phyloP scores from a whole-genome alignment of 2,329 filamentous ascomycete genomes.

The Penicillium sp. region DNA sequence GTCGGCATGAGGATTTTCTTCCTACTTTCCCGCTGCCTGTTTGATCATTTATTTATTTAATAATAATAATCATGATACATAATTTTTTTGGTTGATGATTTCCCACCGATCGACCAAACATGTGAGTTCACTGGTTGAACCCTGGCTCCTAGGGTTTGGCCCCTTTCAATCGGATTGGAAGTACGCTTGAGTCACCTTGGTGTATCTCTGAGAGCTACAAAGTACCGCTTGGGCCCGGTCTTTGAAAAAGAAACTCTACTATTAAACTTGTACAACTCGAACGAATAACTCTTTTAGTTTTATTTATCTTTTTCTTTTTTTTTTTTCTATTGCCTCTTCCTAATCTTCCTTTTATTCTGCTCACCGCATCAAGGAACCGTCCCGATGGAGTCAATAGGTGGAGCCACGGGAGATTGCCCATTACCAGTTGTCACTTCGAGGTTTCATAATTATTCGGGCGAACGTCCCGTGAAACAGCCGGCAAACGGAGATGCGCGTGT shows the following conservation, averaged over 20 bases:
- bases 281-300: too few species aligned
- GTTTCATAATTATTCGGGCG: constrained; percentile 27
- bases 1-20: background rate
- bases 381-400: constrained; percentile 27
- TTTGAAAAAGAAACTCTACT: background rate
- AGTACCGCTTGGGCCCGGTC: background rate
- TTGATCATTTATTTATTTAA: constrained; percentile 8
- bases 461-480: constrained; percentile 14
- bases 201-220: background rate
- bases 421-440: constrained; percentile 29
- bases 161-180: background rate
- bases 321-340: too few species aligned
- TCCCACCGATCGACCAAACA: constrained; percentile 19
- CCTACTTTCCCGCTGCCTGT: constrained; percentile 7
- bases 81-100: constrained; percentile 5
- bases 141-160: constrained; percentile 4
- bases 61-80: too few species aligned
- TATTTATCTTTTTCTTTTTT: too few species aligned
- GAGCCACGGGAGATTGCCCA: constrained; percentile 32
- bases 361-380: constrained; percentile 28
- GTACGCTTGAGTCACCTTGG: background rate
- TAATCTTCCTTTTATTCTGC: too few species aligned
- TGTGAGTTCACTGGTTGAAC: constrained; percentile 6
- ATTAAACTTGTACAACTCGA: constrained; percentile 6
- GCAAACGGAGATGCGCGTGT: constrained; percentile 3